phyloP scores from a whole-genome alignment of 2,329 filamentous ascomycete species.

The Clarireedia homoeocarpa region DNA sequence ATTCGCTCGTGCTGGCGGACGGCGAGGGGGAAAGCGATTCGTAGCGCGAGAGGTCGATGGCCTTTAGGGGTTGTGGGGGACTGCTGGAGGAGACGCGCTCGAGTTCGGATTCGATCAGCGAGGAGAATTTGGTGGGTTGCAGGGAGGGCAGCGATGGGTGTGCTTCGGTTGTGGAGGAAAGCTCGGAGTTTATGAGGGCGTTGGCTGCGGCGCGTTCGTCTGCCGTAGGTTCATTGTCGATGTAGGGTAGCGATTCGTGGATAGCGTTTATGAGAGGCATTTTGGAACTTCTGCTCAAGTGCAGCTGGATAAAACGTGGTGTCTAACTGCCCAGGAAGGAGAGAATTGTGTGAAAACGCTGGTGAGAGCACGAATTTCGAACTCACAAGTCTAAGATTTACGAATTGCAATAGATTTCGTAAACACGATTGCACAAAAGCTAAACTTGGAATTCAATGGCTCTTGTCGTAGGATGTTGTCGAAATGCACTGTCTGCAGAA shows the following conservation, averaged over 20 bases:
- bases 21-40: slow-evolving; percentile 43
- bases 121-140: slow-evolving; percentile 52
- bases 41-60: slow-evolving; percentile 56
- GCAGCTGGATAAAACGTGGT: background rate
- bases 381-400: too few species aligned
- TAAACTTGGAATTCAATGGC: background rate
- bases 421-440: too few species aligned
- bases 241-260: slow-evolving; percentile 39
- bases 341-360: background rate
- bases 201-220: slow-evolving; percentile 57
- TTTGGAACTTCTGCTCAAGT: background rate
- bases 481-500: background rate
- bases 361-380: too few species aligned
- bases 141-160: slow-evolving; percentile 42
- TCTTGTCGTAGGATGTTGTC: background rate
- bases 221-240: slow-evolving; percentile 65
- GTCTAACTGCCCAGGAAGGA: background rate
- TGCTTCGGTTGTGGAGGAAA: slow-evolving; percentile 26
- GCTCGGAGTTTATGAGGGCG: slow-evolving; percentile 61
- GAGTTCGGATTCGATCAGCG: slow-evolving; percentile 60
- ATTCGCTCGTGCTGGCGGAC: slow-evolving; percentile 22
- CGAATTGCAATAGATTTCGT: too few species aligned
- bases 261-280: slow-evolving; percentile 25
- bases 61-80: slow-evolving; percentile 33
- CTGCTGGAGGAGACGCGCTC: background rate